Conservation (phyloP, 768 basidiomycete genomes). For the Collybia nuda region DNA sequence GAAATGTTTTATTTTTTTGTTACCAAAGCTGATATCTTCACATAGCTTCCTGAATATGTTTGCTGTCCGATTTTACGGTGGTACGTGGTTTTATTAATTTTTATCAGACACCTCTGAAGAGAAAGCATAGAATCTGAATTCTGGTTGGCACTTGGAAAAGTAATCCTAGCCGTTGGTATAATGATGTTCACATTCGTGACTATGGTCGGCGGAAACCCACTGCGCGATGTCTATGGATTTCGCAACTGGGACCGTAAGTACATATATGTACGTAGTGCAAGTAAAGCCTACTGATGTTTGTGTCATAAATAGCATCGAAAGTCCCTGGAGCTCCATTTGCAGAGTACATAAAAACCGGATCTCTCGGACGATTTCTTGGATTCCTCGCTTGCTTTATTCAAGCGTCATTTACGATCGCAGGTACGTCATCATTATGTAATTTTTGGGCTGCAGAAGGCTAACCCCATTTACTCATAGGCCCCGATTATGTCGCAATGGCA, state of each 20-base stretch:
- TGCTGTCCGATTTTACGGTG: conserved; percentile 50
- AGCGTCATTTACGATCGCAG: conserved; percentile 62
- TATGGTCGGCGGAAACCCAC: conserved; percentile 61
- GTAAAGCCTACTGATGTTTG: not conserved
- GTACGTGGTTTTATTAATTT: conserved; percentile 19
- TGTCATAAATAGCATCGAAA: conserved; percentile 31
- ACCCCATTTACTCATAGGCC: conserved; percentile 25
- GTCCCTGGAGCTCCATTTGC: conserved; percentile 54
- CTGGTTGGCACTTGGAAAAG: conserved; percentile 54
- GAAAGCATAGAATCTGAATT: conserved; percentile 47
- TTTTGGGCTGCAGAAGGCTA: not conserved
- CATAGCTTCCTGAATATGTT: conserved; percentile 44
- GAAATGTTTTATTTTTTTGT: not conserved
- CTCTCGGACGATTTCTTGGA: conserved; percentile 58
- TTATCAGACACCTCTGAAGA: not conserved
- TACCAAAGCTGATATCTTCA: not conserved
- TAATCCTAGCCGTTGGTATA: conserved; percentile 44
- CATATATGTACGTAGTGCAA: not conserved
- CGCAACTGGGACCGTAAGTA: conserved; percentile 49
- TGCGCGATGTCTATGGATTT: conserved; percentile 54
- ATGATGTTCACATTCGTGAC: conserved; percentile 56
- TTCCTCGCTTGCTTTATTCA: conserved; percentile 64
- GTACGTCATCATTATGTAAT: conserved; percentile 22
- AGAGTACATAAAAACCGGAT: conserved; percentile 54
- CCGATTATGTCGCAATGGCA: conserved; percentile 54